These are phyloP conservation scores for Hypoxylon subgilvum DNA, from an alignment of 495 filamentous ascomycete genomes.

Conservation along the genomic window DNA sequence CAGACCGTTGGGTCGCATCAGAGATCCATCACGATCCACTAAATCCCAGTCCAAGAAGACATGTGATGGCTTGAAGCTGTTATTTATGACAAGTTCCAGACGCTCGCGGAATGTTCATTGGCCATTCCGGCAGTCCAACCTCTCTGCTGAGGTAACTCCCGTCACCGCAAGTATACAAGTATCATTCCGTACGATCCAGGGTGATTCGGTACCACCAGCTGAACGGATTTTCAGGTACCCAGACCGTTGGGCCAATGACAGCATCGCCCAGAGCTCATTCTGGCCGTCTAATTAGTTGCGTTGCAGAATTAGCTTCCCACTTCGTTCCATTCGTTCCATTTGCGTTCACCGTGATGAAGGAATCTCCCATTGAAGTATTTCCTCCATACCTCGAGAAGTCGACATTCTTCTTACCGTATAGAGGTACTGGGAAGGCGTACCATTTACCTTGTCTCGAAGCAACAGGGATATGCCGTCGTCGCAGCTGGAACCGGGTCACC, in stretches of 20 bases:
- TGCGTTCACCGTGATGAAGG: slow-evolving; percentile 41
- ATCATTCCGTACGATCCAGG: slow-evolving; percentile 9
- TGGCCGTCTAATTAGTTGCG: slow-evolving; percentile 44
- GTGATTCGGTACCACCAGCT: slow-evolving; percentile 19
- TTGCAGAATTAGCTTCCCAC: slow-evolving; percentile 35
- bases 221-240: slow-evolving; percentile 45
- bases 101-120: too few species aligned
- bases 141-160: slow-evolving; percentile 14
- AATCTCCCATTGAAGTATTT: slow-evolving; percentile 30
- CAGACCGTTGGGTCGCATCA: slow-evolving; percentile 34
- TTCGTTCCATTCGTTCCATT: slow-evolving; percentile 42
- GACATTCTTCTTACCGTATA: slow-evolving; percentile 13
- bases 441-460: slow-evolving; percentile 6
- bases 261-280: slow-evolving; percentile 31
- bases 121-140: slow-evolving; percentile 7
- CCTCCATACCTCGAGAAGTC: slow-evolving; percentile 8
- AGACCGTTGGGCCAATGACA: slow-evolving; percentile 36
- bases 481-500: slow-evolving; percentile 4
- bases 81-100: slow-evolving; percentile 32
- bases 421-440: slow-evolving; percentile 9
- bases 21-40: slow-evolving; percentile 38
- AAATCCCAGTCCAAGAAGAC: slow-evolving; percentile 30
- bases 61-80: slow-evolving; percentile 34
- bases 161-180: slow-evolving; percentile 33
- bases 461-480: slow-evolving; percentile 24